Evolutionary conservation across 306 rosid species (phyloP), one percentile per base, ranked within the genome.

Genomic region (Lathyrus aphaca): DNA sequence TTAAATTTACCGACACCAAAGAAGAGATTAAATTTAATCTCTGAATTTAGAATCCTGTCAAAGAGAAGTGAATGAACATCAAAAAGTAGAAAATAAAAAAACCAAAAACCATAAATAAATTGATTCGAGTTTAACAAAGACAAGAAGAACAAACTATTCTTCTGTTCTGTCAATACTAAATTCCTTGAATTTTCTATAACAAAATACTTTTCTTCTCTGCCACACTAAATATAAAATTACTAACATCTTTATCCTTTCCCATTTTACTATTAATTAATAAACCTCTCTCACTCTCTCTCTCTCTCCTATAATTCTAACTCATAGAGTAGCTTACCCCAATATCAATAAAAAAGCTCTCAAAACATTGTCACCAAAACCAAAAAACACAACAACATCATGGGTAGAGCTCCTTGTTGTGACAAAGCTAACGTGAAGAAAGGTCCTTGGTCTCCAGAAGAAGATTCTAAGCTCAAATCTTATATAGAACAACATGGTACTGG

Each of bases 341-440:
- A 35, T 67, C 75, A 73, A 79, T 73, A 75, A 77, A 57, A 72
- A 72, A 67, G 72, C 53, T 27, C 16, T 44, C 10, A 55, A 68
- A 81, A 39, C 60, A 76, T 29, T 38, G 66, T 66, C 67, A 73
- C 62, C 79, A 68, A 76, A 39, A 37, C 55, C 58, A 49, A 74
- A 59, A 69, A 35, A 57, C 23, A 66, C 25, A 58, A 66, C 35
- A 59, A 10, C 60, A 79, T 67, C 40, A 75, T 93, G 98, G 98
- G 98, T 42, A 90, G 98, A 76, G 98, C 98, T 79, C 86, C 86
- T 82, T 82, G 86, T 60, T 82, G 86, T 16, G 86, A 82, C 79
- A 82, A 82, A 79, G 83, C 86, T 48, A 82, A 75, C 72, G 86
- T 82, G 79, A 82, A 82, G 81, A 82, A 69, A 74, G 86, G 86